Base-by-base conservation (phyloP, 2,329 filamentous ascomycete species). In the Westerdykella ornata region DNA sequence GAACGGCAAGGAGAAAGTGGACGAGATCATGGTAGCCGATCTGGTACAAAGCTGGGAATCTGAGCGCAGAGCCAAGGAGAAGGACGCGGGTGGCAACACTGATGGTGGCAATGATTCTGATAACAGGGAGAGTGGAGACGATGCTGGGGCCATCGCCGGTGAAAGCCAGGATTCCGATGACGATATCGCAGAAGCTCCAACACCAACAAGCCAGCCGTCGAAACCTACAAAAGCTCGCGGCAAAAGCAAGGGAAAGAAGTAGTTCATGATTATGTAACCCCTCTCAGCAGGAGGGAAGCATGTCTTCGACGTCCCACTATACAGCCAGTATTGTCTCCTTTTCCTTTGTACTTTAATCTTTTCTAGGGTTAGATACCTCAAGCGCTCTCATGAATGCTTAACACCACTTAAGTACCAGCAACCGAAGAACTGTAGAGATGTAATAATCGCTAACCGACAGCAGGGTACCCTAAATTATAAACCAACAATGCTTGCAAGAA, bases 1-100 rank as follows among this genome's bases (percentile, higher is more conserved):
- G 69, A 98, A 98, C 61, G 90, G 90, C 0, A 79, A 85, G 56
- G 79, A 88, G 54, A 85, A 90, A 62, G 78, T 81, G 7, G 79
- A 80, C 51, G 80, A 82, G 58, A 82, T 90, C 38, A 72, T 90
- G 36, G 77, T 58, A 9, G 49, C 49, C 1, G 44, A 43, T 9
- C 39, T 65, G 15, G 60, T 63, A 0, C 48, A 61, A 35, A 49
- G 44, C 9, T 65, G 59, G 61, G 62, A 62, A 37, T 54, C 78
- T 33, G 80, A 84, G 56, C 78, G 88, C 16, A 66, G 69, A 40
- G 52, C 50, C 1, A 53, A 48, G 20, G 49, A 46, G 8, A 45
- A 51, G 15, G 43, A 54, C 18, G 33, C 38, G 15, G 39, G 41
- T 17, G 41, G 13, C 1, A 50, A 37, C 12, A 35, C 33, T 1